phyloP scores from a whole-genome alignment of 805 yeast genomes.

The Metschnikowia amazonensis region DNA sequence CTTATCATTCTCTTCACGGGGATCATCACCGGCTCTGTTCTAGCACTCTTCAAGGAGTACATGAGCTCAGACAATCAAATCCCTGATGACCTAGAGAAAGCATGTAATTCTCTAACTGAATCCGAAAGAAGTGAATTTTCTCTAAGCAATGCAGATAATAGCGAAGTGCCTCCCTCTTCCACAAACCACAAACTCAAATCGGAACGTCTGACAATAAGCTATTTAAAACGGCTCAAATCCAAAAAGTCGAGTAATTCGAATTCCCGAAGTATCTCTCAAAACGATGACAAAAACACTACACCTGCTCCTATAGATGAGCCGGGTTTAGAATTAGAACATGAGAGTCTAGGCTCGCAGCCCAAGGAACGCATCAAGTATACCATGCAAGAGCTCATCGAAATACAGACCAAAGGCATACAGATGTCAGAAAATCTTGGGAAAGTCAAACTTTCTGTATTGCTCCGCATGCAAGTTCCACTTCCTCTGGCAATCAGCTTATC shows the following conservation, averaged over 20 bases:
- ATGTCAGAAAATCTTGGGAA: constrained; percentile 4
- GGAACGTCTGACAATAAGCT: background rate
- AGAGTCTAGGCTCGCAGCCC: background rate
- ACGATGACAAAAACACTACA: background rate
- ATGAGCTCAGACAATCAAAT: constrained; percentile 7
- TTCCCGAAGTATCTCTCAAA: background rate
- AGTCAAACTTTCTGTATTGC: constrained; percentile 11
- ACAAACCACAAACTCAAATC: background rate
- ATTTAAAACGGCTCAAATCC: background rate
- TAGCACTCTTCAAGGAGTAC: constrained; percentile 9
- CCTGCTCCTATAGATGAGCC: background rate
- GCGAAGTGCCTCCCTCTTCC: background rate
- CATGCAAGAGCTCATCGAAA: constrained; percentile 4
- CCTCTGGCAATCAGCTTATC: background rate
- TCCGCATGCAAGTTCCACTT: constrained; percentile 3
- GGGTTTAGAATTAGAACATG: background rate
- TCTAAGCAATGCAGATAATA: background rate
- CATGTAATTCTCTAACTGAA: background rate
- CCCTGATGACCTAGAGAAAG: background rate
- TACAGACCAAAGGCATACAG: constrained; percentile 1
- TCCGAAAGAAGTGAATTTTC: background rate
- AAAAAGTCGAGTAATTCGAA: background rate
- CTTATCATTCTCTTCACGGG: constrained; percentile 9
- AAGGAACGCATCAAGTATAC: background rate
- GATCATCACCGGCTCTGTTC: constrained; percentile 8